Conservation (phyloP, 2,329 filamentous ascomycete species). For the Pseudogymnoascus sp. region DNA sequence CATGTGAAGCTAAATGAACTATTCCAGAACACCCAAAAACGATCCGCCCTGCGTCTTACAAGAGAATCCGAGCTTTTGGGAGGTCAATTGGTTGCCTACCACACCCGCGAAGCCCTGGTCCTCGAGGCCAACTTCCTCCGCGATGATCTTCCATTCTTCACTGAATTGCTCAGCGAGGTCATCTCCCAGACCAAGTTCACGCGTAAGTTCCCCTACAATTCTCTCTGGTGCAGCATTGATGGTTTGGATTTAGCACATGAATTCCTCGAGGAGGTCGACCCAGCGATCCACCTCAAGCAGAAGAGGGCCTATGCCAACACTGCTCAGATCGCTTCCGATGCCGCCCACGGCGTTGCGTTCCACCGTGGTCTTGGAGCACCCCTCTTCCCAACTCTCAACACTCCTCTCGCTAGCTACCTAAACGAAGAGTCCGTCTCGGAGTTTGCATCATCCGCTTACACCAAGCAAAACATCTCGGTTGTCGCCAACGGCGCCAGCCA, state of each 20-base stretch:
- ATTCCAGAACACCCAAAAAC: conserved; percentile 68
- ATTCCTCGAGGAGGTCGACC: conserved; percentile 78
- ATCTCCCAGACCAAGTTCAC: conserved; percentile 80
- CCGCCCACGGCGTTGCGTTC: conserved; percentile 80
- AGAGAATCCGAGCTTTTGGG: conserved; percentile 94
- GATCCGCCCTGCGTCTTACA: conserved; percentile 85
- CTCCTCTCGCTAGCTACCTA: conserved; percentile 71
- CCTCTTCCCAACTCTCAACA: conserved; percentile 62
- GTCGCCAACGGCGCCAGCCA: conserved; percentile 81
- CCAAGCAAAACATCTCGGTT: conserved; percentile 83
- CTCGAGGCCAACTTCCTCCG: conserved; percentile 91
- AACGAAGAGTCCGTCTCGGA: conserved; percentile 64
- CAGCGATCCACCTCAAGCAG: conserved; percentile 69
- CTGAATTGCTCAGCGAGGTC: conserved; percentile 90
- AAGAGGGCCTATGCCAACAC: conserved; percentile 57
- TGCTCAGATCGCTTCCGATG: conserved; percentile 67
- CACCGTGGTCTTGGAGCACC: conserved; percentile 83
- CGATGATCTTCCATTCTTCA: conserved; percentile 93
- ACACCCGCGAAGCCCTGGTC: conserved; percentile 88
- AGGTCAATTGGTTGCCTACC: conserved; percentile 76
- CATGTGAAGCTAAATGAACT: conserved; percentile 5
- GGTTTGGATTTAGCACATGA: conserved; percentile 58
- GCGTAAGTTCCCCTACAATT: conserved; percentile 39
- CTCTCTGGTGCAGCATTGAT: conserved; percentile 10
- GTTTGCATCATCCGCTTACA: conserved; percentile 72